A percentile compares a stretch with the other conserved stretches of the same genome.
Evolutionary conservation across 2,329 filamentous ascomycete species (phyloP).

Genomic region (Penicillium decumbens): DNA sequence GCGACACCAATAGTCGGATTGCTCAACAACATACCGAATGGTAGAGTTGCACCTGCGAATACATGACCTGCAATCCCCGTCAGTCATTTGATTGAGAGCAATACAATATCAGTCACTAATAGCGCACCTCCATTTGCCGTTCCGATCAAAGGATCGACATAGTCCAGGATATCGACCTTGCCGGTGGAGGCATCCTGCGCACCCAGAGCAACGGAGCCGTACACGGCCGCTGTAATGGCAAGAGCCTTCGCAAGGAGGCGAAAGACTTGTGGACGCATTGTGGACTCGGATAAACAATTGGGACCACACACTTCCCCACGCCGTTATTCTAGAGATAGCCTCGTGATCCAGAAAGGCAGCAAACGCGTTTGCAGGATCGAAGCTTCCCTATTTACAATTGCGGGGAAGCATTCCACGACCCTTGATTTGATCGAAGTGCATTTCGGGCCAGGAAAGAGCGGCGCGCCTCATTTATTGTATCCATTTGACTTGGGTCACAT

Average conservation of each 20-base stretch:
- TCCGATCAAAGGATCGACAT: conserved; percentile 53
- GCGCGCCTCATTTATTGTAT: not conserved
- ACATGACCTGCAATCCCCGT: conserved; percentile 46
- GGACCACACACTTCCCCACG: not conserved
- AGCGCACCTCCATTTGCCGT: conserved; percentile 47
- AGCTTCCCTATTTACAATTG: conserved; percentile 13
- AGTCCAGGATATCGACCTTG: conserved; percentile 36
- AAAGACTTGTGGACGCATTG: conserved; percentile 8
- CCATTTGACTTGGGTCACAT: not conserved
- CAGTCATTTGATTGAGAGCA: not conserved
- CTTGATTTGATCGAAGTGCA: conserved; percentile 1
- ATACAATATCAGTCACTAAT: not conserved
- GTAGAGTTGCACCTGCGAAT: conserved; percentile 53
- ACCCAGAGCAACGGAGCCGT: conserved; percentile 7
- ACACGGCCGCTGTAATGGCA: conserved; percentile 9
- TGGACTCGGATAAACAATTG: not conserved
- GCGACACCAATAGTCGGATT: not conserved
- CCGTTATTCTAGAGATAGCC: not conserved
- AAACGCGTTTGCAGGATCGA: not conserved
- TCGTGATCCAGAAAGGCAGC: not conserved
- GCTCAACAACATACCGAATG: conserved; percentile 42
- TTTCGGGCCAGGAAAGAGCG: not conserved
- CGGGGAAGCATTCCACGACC: conserved; percentile 18
- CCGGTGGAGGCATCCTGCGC: not conserved
- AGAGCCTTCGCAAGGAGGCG: not conserved